Evolutionary conservation across 1,284 basidiomycete species (phyloP).

Genomic region (Heterobasidion occidentale): DNA sequence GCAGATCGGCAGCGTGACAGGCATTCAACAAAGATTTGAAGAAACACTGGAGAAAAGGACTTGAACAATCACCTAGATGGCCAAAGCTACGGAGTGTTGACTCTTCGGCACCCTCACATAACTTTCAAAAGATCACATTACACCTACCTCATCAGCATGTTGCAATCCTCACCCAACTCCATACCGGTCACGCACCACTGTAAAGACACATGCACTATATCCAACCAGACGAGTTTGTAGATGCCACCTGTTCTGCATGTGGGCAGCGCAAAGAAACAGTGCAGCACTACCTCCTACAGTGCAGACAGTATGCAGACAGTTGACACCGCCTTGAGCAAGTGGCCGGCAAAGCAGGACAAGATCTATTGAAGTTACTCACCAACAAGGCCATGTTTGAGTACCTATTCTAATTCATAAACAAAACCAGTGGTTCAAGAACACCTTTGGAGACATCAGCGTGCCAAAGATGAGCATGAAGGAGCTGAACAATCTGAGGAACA

Average conservation of each 20-base stretch:
- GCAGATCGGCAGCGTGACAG: neutral
- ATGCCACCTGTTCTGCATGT: neutral
- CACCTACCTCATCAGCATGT: neutral
- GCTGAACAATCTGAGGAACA: too few species aligned
- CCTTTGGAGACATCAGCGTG: too few species aligned
- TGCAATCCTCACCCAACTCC: neutral
- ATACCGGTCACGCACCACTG: neutral
- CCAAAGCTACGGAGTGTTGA: neutral
- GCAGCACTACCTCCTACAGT: neutral
- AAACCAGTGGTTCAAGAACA: too few species aligned
- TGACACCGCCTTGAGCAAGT: too few species aligned
- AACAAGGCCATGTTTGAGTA: too few species aligned
- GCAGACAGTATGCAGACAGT: neutral
- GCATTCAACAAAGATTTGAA: neutral
- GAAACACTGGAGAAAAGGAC: neutral
- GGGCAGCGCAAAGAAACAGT: neutral
- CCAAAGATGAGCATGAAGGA: neutral
- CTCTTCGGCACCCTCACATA: neutral
- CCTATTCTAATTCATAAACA: too few species aligned
- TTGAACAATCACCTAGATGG: neutral
- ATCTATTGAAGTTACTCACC: too few species aligned
- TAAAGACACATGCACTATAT: neutral
- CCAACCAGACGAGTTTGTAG: neutral
- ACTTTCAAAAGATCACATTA: neutral
- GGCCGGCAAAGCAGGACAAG: too few species aligned